Base-by-base conservation (phyloP, 176 grass and related monocot genomes). In the Paspalum vaginatum region DNA sequence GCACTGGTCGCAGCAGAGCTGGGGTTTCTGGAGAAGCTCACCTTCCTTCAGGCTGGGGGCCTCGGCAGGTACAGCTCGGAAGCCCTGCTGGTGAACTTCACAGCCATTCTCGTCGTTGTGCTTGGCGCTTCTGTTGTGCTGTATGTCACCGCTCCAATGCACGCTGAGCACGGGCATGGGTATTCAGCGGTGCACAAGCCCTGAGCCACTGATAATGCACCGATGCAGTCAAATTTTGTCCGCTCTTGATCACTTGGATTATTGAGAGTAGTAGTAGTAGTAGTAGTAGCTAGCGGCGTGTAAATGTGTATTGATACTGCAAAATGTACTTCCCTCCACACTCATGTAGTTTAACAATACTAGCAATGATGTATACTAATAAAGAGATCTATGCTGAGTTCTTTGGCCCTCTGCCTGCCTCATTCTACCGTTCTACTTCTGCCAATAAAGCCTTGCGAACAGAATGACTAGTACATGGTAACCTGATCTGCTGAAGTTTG, bases 21-120 rank as follows among this genome's bases (percentile, higher is more conserved):
- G 41, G 96, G 96, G 15, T 93, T 98, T 56, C 67, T 93, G 54
- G 96, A 95, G 86, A 98, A 98, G 86, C 86, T 98, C 64, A 95
- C 96, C 55, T 98, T 98, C 81, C 91, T 95, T 27, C 68, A 91
- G 83, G 9, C 32, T 0, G 27, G 16, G 0, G 55, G 55, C 20
- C 39, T 98, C 2, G 64, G 44, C 67, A 89, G 24, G 85, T 89
- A 85, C 65, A 81, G 90, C 52, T 61, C 72, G 0, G 96, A 98
- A 67, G 84, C 92, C 4, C n/a, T 95, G 58, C 52, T 91, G 37
- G 79, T 95, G 20, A 98, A 95, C 77, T 91, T 89, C 79, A 91
- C 75, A 1, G 92, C 92, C 8, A 11, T 95, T 65, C 49, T 88
- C 2, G 88, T 98, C 58, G 25, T 95, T 38, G 73, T 95, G 13